Base-by-base conservation (phyloP, 257 asterid species). In the Capsicum baccatum region DNA sequence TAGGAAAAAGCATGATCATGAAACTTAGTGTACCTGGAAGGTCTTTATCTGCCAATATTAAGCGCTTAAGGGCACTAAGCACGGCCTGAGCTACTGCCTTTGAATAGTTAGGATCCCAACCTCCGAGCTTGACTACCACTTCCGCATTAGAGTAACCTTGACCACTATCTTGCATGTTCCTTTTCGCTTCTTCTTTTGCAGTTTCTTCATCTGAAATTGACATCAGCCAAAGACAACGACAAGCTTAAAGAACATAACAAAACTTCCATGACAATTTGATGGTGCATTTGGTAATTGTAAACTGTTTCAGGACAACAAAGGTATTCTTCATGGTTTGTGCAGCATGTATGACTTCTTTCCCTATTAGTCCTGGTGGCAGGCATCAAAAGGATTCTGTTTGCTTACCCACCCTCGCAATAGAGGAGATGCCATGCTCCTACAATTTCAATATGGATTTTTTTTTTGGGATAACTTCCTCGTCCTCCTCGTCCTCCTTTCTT, bases 31-130 rank as follows among this genome's bases (percentile, higher is more conserved):
- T 26, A 94, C 99, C 98, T 91, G 97, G 88, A 69, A 96, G 96
- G n/a, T 89, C 70, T 90, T 89, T 93, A 84, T 96, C 96, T 0
- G 98, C 90, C 89, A 96, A 80, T 83, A 94, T 79, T 86, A 92
- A 83, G 79, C 91, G 95, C 86, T 94, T 94, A 81, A 96, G 97
- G 83, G 97, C 98, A 85, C 96, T 92, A 67, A 96, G 89, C 10
- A 94, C 90, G 64, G 97, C 97, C 85, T 93, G 98, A 60, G 98
- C 97, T 35, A 92, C 94, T 21, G 90, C 42, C 84, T 94, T 94
- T 66, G 98, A 89, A 90, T 92, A 89, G 67, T 86, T 87, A 37
- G 90, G 70, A 76, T 94, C 97, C 98, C 98, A 96, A 60, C 94
- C 98, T 44, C 90, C 90, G 17, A 93, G 88, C 90, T 94, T 96